Evolutionary conservation across 1,284 basidiomycete species (phyloP), one percentile per base, ranked within the genome.

Genomic region (Leucoagaricus sp.): DNA sequence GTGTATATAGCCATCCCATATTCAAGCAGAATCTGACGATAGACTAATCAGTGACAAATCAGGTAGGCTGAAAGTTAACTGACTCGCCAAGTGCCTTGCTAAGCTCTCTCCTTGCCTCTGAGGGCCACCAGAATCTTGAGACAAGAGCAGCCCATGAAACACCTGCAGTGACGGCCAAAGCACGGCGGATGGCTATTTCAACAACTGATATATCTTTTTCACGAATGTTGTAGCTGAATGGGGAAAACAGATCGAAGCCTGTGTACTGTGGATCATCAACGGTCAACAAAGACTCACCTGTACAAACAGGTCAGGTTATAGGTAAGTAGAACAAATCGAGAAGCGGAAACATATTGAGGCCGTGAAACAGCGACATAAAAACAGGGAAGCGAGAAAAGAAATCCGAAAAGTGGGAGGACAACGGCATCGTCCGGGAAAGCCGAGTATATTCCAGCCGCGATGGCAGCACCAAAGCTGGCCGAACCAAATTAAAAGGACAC

Each of bases 231-330:
- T 96, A 97, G 63, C 91, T 93, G 17, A n/a, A n/a, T n/a, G n/a
- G n/a, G 13, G 10, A 21, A 25, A 47, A 17, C 25, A 47, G 13
- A 17, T 47, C 4, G 31, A 33, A 5, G 34, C 26, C 23, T 13
- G 33, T 28, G 9, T 7, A 3, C 13, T 12, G 1, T 21, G 5
- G 21, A 10, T 15, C 41, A n/a, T 19, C 9, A 3, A 12, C 21
- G 19, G 34, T 17, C 8, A 6, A 15, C 13, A 7, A 36, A 21
- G 12, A 74, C 86, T 67, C 67, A 93, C 83, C 88, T 86, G 70
- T 90, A 96, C 6, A 96, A 77, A 65, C 93, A 96, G 1, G 93
- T 96, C 60, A 98, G 73, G 65, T 98, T 98, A 74, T 96, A 94
- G 3, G 90, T 91, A 49, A 96, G 74, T 26, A 97, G 79, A n/a